Base-by-base conservation (phyloP, 2,329 filamentous ascomycete species). In the Hypoxylon sp. region DNA sequence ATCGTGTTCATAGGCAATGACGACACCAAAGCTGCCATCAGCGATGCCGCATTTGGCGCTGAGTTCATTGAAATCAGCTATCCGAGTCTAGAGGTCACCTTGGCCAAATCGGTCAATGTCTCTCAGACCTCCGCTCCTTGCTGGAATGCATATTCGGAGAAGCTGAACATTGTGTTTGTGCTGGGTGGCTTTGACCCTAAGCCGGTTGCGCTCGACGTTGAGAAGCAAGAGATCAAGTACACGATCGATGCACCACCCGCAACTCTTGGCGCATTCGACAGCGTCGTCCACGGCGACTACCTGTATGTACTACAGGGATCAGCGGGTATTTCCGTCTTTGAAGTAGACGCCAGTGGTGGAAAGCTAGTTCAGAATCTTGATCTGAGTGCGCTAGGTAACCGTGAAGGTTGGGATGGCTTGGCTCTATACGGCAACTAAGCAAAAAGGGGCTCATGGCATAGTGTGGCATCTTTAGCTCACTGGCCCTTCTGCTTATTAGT, bases 161-260 rank as follows among this genome's bases (percentile, higher is more conserved):
- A 34, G 9, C 30, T 34, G 5, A 19, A 34, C 4, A 34, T 34
- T 17, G 20, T 34, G 30, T 34, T 34, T 19, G 15, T 34, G 11
- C 20, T 34, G 30, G 30, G 30, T 6, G 30, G 30, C 3, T 34
- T 34, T 16, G 30, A 34, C 20, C 30, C 30, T 4, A n/a, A 15
- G 5, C 30, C 30, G 7, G 30, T 34, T n/a, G 30, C 30, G 4
- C 15, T 34, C 15, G 30, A 34, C 16, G 16, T 34, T 6, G 16
- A 34, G n/a, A 34, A 19, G 9, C 30, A 34, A 34, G 30, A 34
- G 11, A 34, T 34, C 7, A 34, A 34, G 9, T 34, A 34, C 9
- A 34, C 16, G 15, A 34, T 34, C 30, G 20, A 15, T 7, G 30
- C 30, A 4, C 30, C 30, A 19, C 15, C 30, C 5, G 30, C 17